Evolutionary conservation across 805 yeast species (phyloP), one percentile per base, ranked within the genome.

Genomic region (Barnettozyma vustinii): DNA sequence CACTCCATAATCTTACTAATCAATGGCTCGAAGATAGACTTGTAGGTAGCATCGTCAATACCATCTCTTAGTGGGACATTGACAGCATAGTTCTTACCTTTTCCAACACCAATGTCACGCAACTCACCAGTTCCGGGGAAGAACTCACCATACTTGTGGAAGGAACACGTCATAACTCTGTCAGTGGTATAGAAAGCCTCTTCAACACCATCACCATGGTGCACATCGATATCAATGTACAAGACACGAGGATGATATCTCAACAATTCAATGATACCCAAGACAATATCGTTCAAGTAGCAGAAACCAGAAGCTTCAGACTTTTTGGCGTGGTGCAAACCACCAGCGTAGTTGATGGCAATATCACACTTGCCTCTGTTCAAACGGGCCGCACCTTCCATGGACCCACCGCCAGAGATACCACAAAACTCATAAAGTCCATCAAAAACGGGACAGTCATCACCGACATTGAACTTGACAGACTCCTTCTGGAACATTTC

Each of bases 131-230:
- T 92, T 13, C 97, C 97, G 3, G 99, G 99, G 76, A 92, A 92
- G 64, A 89, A 92, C 66, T 89, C 94, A 19, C 98, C 98, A 58
- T 79, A 92, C 68, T 90, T 92, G 74, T 91, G 98, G 75, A 91
- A 91, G 10, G 95, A 85, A 57, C 91, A 91, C 1, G 97, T 91
- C 97, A 91, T 90, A 42, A 91, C 98, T 52, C 98, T 73, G 66
- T 91, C 98, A 2, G 97, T 87, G 16, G 94, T 80, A 69, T 92
- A 87, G 62, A 92, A 92, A 1, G 97, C 97, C 67, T 92, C 98
- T 66, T 92, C 96, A 18, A 92, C 98, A 55, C 98, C 98, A 67
- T 92, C 98, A 41, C 98, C 98, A 63, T 92, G 98, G 66, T 92
- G 98, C 13, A 92, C 79, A 66, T 92, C 98, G 49, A 90, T 91